Base-by-base conservation (phyloP, 164 flowering plant species). In the Akebia trifoliata region DNA sequence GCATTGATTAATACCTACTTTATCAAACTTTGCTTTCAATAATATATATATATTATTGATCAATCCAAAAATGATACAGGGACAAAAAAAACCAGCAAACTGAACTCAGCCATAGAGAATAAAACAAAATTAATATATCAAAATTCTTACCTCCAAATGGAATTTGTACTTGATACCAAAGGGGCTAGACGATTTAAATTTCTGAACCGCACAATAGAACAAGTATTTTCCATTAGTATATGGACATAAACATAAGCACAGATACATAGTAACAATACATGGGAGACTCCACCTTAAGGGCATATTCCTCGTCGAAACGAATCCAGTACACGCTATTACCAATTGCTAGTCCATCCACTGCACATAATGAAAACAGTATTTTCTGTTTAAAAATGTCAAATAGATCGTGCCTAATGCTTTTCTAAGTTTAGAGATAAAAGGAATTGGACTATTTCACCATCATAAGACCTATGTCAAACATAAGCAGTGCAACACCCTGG, bases 291-390 rank as follows among this genome's bases (percentile, higher is more conserved):
- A 86, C 98, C 98, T 93, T 93, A 26, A 77, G 64, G 39, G 84
- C 64, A 69, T 59, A 76, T 48, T 86, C 90, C 52, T 94, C 95
- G 64, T 81, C 96, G 74, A 94, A 94, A 32, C 74, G 75, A 69
- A 94, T 78, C 89, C 87, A 81, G 61, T 81, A 94, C 55, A 90
- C 99, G 54, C 91, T 87, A 56, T 90, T 94, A 24, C 97, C 96
- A 77, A 90, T 75, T 24, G 20, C 61, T 52, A 94, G 72, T 49
- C 84, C 95, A 57, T 90, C 86, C 63, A 77, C 99, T 93, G 92
- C 83, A 76, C 46, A 48, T 31, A 51, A 54, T 22, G 26, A 37
- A 31, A 37, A 58, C 12, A 11, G 22, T 3, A 43, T 43, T 43
- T 20, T 37, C 26, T 36, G 22, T 21, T 22, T 24, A 32, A 63